Conservation (phyloP, 2,329 filamentous ascomycete genomes). For the Fusarium palustre region DNA sequence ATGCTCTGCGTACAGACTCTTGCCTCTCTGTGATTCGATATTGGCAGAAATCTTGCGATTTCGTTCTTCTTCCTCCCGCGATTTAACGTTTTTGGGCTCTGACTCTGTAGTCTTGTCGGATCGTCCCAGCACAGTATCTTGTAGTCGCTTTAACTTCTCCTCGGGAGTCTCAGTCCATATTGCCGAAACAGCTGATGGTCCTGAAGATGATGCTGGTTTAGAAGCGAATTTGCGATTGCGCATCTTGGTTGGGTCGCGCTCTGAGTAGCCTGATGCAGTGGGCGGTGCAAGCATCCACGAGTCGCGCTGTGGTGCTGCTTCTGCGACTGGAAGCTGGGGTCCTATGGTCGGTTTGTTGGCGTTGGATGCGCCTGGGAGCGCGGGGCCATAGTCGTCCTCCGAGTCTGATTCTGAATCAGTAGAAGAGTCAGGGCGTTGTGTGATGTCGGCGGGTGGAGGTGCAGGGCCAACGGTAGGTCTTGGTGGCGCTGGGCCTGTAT, state of each 20-base stretch:
- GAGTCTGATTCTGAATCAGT: conserved; percentile 58
- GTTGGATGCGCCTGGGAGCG: conserved; percentile 62
- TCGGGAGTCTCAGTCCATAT: conserved; percentile 95
- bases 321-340: conserved; percentile 51
- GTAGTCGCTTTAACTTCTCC: conserved; percentile 83
- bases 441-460: conserved; percentile 50
- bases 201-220: conserved; percentile 57
- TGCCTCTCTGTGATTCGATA: conserved; percentile 66
- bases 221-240: conserved; percentile 86
- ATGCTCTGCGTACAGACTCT: conserved; percentile 71
- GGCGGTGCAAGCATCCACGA: conserved; percentile 86
- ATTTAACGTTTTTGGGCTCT: conserved; percentile 55
- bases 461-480: conserved; percentile 48
- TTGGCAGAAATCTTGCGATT: conserved; percentile 60
- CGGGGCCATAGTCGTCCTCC: conserved; percentile 70
- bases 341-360: conserved; percentile 61
- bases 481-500: conserved; percentile 55
- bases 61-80: conserved; percentile 68
- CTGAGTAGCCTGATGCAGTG: conserved; percentile 65
- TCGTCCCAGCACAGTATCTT: conserved; percentile 85
- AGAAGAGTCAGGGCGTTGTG: conserved; percentile 40
- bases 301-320: conserved; percentile 74
- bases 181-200: conserved; percentile 63
- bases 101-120: conserved; percentile 56
- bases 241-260: conserved; percentile 84